Evolutionary conservation across 2,329 filamentous ascomycete genomes (phyloP), one percentile per base, ranked within the genome.

Genomic region (Aspergillus caelatus): DNA sequence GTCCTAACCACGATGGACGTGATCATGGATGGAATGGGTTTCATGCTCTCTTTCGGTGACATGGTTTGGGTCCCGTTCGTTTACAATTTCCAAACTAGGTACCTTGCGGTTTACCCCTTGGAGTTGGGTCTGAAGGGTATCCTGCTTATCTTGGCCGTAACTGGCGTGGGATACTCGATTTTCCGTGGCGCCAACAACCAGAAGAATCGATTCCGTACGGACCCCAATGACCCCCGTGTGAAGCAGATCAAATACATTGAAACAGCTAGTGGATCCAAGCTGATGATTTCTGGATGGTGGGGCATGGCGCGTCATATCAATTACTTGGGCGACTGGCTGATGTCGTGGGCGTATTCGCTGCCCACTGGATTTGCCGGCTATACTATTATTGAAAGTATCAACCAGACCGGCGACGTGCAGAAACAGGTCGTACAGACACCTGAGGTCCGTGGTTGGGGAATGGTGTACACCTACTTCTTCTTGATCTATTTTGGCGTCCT

Each of bases 1-100:
- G 91, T 97, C 66, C 82, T 97, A 67, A 97, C 94, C 1, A 97
- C 93, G 36, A 97, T 98, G 80, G 94, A 98, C 75, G 91, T 97
- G 68, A 96, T 90, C 58, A 92, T 89, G 48, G 94, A 98, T 71
- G 94, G 94, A 7, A 97, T 98, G 70, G 94, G 94, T 59, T 93
- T 93, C 82, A 98, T 98, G 94, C 85, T 98, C 39, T 84, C 92
- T 2, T 97, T 97, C 75, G 94, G 93, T 61, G 94, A 98, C 72
- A 84, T 97, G 7, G 91, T 91, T 65, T 98, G 94, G 94, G 86
- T 97, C 2, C 94, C 94, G 0, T 96, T 96, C 76, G 84, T 92
- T 63, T 98, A 97, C 83, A 91, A 88, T 21, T 83, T 92, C 41
- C 94, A 96, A 78, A 88, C 90, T 9, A 89, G 92, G 50, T 98